Conservation (phyloP, 805 yeast genomes). For the Blastobotrys chiropterorum region DNA sequence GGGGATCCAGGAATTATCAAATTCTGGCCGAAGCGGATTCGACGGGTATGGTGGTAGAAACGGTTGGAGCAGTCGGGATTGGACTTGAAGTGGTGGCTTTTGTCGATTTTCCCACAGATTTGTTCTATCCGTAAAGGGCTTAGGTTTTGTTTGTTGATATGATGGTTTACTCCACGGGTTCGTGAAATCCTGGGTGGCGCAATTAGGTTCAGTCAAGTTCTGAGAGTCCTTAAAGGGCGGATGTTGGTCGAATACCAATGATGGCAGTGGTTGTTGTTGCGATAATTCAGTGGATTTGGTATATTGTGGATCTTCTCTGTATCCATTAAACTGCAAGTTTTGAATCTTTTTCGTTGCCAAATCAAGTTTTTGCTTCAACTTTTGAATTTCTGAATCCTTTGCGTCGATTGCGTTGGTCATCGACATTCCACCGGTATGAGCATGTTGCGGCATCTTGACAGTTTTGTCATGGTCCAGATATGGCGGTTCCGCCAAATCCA, state of each 20-base stretch:
- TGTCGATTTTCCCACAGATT: not conserved
- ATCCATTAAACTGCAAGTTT: not conserved
- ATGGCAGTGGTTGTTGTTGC: not conserved
- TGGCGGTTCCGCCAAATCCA: not conserved
- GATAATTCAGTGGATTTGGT: not conserved
- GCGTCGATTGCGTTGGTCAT: not conserved
- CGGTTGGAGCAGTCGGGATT: not conserved
- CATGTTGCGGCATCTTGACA: not conserved
- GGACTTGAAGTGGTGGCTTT: too few relatives aligned
- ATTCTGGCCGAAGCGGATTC: not conserved
- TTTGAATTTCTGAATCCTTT: constrained; percentile 5
- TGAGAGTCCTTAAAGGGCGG: too few relatives aligned
- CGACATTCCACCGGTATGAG: not conserved
- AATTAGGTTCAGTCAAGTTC: too few relatives aligned
- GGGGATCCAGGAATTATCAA: not conserved
- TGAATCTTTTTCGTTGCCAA: constrained; percentile 1
- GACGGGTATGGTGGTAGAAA: not conserved
- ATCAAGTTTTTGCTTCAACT: constrained; percentile 6
- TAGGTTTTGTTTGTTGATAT: not conserved
- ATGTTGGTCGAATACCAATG: too few relatives aligned
- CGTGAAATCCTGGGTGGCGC: too few relatives aligned
- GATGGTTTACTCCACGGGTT: too few relatives aligned
- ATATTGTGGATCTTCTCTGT: not conserved
- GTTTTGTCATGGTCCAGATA: not conserved
- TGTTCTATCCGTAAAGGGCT: not conserved